These are phyloP conservation scores for Catharanthus roseus DNA, from an alignment of 257 asterid species.

Conservation along the genomic window DNA sequence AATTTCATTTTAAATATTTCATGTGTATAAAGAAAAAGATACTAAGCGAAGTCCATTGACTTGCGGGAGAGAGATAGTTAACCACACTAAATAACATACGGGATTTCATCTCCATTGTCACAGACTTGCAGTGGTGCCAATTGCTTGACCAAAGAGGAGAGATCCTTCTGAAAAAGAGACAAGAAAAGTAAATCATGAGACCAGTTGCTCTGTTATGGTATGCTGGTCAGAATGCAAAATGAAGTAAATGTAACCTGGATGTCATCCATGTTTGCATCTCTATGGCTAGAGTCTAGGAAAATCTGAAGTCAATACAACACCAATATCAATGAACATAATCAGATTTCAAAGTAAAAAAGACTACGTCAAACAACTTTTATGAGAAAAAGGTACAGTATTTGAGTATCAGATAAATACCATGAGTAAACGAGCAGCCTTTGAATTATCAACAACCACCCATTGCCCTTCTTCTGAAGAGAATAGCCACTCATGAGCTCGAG, in stretches of 20 bases:
- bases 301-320: conserved; percentile 32
- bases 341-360: conserved; percentile 6
- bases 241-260: conserved; percentile 60
- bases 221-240: conserved; percentile 13
- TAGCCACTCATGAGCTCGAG: conserved; percentile 86
- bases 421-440: conserved; percentile 77
- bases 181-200: conserved; percentile 10
- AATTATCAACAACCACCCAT: conserved; percentile 67
- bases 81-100: conserved; percentile 48
- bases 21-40: not conserved
- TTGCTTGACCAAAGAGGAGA: conserved; percentile 85
- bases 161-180: conserved; percentile 53
- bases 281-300: conserved; percentile 66
- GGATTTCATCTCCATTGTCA: conserved; percentile 51
- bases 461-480: conserved; percentile 92
- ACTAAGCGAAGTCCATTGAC: conserved; percentile 3
- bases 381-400: not conserved
- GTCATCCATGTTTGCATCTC: conserved; percentile 50
- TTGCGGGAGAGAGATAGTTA: conserved; percentile 7
- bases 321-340: not conserved
- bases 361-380: not conserved
- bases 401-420: conserved; percentile 42
- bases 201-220: conserved; percentile 10
- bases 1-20: not conserved
- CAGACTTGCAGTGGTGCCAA: conserved; percentile 56